Conservation (phyloP, 495 filamentous ascomycete genomes). For the Letharia columbiana region DNA sequence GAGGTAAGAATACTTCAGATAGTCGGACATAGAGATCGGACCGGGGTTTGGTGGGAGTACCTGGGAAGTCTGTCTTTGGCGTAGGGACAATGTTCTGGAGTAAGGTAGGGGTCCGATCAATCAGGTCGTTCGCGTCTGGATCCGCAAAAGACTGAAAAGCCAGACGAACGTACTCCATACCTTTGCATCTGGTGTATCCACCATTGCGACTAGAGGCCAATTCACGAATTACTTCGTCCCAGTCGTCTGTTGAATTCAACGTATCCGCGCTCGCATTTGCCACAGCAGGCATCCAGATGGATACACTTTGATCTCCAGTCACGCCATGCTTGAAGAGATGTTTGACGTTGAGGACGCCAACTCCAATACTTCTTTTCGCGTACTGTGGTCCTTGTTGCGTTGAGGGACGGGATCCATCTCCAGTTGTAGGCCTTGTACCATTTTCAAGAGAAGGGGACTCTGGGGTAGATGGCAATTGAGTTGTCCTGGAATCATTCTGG, state of each 20-base stretch:
- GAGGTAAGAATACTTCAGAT: conserved; percentile 61
- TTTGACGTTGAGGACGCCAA: conserved; percentile 75
- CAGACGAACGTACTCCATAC: conserved; percentile 65
- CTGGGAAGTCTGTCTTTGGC: conserved; percentile 87
- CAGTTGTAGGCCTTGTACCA: conserved; percentile 19
- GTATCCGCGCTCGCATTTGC: conserved; percentile 45
- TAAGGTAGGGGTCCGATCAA: conserved; percentile 79
- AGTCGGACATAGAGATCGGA: conserved; percentile 94
- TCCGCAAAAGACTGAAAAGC: conserved; percentile 66
- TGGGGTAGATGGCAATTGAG: conserved; percentile 7
- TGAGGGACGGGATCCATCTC: conserved; percentile 18
- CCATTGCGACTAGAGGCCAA: conserved; percentile 63
- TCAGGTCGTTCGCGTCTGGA: conserved; percentile 67
- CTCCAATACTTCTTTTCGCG: conserved; percentile 62
- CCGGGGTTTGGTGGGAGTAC: conserved; percentile 74
- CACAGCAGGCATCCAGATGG: conserved; percentile 66
- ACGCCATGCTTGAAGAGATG: conserved; percentile 67
- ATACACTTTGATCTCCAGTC: conserved; percentile 59
- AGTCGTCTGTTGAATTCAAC: conserved; percentile 49
- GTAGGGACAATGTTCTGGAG: conserved; percentile 73
- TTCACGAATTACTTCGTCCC: conserved; percentile 66
- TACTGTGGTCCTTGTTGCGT: conserved; percentile 26
- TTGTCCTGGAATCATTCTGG: conserved; percentile 28
- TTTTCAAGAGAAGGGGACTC: conserved; percentile 7
- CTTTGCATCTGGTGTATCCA: conserved; percentile 60